phyloP scores from a whole-genome alignment of 2,329 filamentous ascomycete species.

The Beauveria sp. region DNA sequence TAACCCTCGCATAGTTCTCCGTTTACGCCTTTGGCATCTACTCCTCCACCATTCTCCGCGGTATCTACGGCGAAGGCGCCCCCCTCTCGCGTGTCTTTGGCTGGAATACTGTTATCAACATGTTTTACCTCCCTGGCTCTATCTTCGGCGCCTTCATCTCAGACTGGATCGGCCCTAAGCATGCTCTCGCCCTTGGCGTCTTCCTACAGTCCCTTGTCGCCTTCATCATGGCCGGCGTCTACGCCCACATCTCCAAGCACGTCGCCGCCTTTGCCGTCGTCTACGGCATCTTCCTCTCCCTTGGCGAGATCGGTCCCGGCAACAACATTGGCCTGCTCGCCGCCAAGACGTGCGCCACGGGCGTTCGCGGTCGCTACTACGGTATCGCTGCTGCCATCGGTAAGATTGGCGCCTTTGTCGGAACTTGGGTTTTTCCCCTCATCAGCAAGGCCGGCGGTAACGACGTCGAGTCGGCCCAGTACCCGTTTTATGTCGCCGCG shows the following conservation, averaged over 20 bases:
- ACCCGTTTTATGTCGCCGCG: conserved; percentile 81
- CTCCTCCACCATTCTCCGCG: conserved; percentile 63
- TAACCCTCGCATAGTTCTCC: conserved; percentile 48
- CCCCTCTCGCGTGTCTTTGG: conserved; percentile 73
- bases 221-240: conserved; percentile 82
- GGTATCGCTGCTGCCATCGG: conserved; percentile 65
- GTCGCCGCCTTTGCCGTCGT: conserved; percentile 31
- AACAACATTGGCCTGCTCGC: conserved; percentile 88
- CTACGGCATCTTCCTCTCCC: conserved; percentile 30
- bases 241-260: conserved; percentile 54
- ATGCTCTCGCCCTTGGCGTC: conserved; percentile 66
- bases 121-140: conserved; percentile 83
- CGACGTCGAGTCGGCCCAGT: conserved; percentile 58
- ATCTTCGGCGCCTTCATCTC: conserved; percentile 68
- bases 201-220: conserved; percentile 67
- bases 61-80: conserved; percentile 50
- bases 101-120: conserved; percentile 81
- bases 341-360: conserved; percentile 80
- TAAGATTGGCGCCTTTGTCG: conserved; percentile 78
- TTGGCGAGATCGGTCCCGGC: conserved; percentile 62
- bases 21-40: conserved; percentile 83
- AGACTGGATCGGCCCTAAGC: conserved; percentile 72
- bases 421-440: conserved; percentile 73
- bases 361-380: conserved; percentile 72
- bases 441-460: conserved; percentile 55